phyloP scores from a whole-genome alignment of 2,329 filamentous ascomycete genomes.

The Epichloe coenophiala region DNA sequence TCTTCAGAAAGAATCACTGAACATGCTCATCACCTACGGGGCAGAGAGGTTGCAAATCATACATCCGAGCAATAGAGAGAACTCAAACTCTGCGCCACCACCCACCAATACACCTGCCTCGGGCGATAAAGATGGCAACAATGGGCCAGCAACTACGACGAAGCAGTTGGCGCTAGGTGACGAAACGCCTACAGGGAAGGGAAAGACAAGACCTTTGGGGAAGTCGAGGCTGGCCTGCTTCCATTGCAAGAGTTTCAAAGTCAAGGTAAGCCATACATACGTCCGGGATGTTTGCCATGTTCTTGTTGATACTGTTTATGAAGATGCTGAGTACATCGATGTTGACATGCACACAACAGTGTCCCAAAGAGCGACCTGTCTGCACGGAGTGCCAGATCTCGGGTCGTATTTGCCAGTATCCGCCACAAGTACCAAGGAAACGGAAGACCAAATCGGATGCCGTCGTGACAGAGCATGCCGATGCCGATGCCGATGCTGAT shows the following conservation, averaged over 20 bases:
- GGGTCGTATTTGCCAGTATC: conserved; percentile 25
- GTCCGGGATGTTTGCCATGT: no score
- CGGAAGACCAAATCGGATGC: conserved; percentile 11
- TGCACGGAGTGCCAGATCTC: conserved; percentile 24
- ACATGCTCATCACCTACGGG: conserved; percentile 43
- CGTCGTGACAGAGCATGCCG: conserved; percentile 5
- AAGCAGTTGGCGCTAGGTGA: conserved; percentile 17
- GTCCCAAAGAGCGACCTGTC: conserved; percentile 25
- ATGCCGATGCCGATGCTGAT: neutral
- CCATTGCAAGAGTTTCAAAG: conserved; percentile 20
- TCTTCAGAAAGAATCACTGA: conserved; percentile 39
- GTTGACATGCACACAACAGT: conserved; percentile 18
- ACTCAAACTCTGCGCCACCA: conserved; percentile 14
- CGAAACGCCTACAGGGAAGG: conserved; percentile 1
- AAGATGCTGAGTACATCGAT: neutral
- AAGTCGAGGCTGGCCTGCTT: conserved; percentile 23
- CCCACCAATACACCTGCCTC: conserved; percentile 11
- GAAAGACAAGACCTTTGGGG: conserved; percentile 11
- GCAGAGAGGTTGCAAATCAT: conserved; percentile 44
- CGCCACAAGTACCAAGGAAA: conserved; percentile 17
- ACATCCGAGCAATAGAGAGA: conserved; percentile 30
- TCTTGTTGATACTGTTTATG: neutral
- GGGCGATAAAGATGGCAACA: conserved; percentile 8
- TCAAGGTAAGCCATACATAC: conserved; percentile 20
- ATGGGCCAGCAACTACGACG: conserved; percentile 15